These are phyloP conservation scores for Apiospora rasikravindrae DNA, from an alignment of 2,329 filamentous ascomycete species.

Conservation along the genomic window DNA sequence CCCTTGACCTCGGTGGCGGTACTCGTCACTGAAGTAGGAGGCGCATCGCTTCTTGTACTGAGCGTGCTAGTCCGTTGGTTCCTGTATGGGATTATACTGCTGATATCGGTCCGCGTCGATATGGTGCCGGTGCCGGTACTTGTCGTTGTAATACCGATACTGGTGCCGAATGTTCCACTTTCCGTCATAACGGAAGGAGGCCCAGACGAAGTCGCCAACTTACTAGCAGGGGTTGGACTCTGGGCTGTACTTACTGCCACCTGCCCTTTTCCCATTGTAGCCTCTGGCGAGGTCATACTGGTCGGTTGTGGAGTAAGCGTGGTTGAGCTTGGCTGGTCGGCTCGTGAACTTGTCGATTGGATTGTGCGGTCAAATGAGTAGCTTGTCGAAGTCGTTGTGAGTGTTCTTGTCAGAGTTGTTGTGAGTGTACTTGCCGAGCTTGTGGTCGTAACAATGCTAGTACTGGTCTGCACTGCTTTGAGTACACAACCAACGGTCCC, in stretches of 20 bases:
- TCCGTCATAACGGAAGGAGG: background rate
- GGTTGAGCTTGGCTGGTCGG: background rate
- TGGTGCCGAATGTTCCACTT: background rate
- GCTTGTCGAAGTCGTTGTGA: background rate
- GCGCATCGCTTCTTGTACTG: background rate
- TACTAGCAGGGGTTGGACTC: background rate
- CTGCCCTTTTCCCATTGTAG: background rate
- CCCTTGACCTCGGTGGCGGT: background rate
- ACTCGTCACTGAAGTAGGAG: background rate
- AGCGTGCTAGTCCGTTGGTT: background rate
- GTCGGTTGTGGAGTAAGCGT: background rate
- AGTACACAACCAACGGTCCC: background rate
- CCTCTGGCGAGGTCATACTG: background rate
- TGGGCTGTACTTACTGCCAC: background rate
- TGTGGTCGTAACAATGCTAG: background rate
- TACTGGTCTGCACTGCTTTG: background rate
- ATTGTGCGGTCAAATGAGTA: background rate
- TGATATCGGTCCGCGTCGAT: background rate
- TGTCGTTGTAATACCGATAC: background rate
- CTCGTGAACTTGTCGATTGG: background rate
- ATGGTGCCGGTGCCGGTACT: background rate
- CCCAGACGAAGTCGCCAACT: background rate
- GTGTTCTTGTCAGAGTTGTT: background rate
- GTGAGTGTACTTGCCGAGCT: background rate
- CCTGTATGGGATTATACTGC: background rate